phyloP scores from a whole-genome alignment of 2,329 filamentous ascomycete genomes.

The Botrytis squamosa region DNA sequence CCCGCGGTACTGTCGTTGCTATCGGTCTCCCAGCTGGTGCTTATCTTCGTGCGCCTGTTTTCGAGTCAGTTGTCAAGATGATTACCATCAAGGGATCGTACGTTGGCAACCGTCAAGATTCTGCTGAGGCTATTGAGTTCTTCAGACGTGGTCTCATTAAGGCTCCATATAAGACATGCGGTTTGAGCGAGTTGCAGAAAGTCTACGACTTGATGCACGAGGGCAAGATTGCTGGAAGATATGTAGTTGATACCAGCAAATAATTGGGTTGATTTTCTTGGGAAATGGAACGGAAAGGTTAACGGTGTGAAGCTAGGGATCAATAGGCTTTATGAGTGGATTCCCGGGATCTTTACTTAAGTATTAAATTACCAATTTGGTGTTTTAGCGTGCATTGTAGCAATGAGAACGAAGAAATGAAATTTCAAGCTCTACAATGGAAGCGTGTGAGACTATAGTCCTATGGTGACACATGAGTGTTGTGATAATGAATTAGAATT shows the following conservation, averaged over 20 bases:
- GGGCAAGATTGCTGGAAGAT: slow-evolving; percentile 73
- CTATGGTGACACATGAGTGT: neutral
- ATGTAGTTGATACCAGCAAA: slow-evolving; percentile 72
- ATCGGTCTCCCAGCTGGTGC: slow-evolving; percentile 85
- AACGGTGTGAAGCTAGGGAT: neutral
- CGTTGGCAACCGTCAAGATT: slow-evolving; percentile 88
- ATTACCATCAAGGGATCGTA: slow-evolving; percentile 90
- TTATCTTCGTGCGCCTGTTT: slow-evolving; percentile 79
- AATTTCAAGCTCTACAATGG: neutral
- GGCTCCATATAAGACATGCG: slow-evolving; percentile 80
- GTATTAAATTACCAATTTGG: neutral
- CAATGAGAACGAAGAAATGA: neutral
- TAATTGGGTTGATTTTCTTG: slow-evolving; percentile 41
- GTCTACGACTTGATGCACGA: slow-evolving; percentile 76
- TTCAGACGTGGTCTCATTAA: slow-evolving; percentile 77
- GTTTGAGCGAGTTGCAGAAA: slow-evolving; percentile 73
- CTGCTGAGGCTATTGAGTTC: slow-evolving; percentile 87
- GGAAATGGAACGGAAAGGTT: neutral
- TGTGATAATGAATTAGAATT: neutral
- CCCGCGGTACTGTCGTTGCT: slow-evolving; percentile 78
- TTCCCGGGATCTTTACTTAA: neutral
- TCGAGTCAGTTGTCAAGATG: slow-evolving; percentile 87
- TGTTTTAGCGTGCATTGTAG: neutral
- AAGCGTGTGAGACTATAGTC: neutral
- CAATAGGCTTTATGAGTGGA: neutral